These are phyloP conservation scores for Colletotrichum sansevieriae DNA, from an alignment of 2,329 filamentous ascomycete genomes.

Conservation along the genomic window DNA sequence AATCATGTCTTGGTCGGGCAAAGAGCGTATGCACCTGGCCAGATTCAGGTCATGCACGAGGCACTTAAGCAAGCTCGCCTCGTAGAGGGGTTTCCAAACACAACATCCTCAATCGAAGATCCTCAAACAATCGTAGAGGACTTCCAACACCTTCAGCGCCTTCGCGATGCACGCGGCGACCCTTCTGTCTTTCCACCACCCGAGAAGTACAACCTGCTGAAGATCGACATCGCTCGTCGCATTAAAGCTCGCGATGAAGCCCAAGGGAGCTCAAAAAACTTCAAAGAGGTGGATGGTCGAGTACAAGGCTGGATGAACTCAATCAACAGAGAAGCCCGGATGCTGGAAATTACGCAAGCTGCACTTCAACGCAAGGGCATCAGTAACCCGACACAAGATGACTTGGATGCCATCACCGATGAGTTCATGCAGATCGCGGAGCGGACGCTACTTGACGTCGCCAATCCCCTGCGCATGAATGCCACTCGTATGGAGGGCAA, in stretches of 20 bases:
- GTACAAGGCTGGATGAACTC: conserved; percentile 38
- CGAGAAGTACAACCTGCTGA: conserved; percentile 45
- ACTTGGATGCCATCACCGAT: conserved; percentile 36
- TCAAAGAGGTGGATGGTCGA: conserved; percentile 29
- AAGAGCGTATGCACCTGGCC: too few relatives aligned
- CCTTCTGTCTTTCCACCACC: conserved; percentile 17
- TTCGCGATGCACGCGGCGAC: neutral
- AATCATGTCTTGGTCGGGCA: too few relatives aligned
- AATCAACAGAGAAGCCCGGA: conserved; percentile 32
- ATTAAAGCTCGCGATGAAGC: conserved; percentile 54
- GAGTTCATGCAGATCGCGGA: conserved; percentile 40
- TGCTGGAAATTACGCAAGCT: conserved; percentile 38
- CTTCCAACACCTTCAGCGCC: neutral
- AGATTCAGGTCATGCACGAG: too few relatives aligned
- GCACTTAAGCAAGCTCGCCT: too few relatives aligned
- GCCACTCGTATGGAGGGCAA: conserved; percentile 1
- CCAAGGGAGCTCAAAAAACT: conserved; percentile 39
- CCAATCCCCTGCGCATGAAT: conserved; percentile 38
- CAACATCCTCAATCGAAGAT: neutral
- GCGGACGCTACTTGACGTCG: conserved; percentile 39
- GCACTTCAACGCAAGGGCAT: conserved; percentile 37
- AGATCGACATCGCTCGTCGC: conserved; percentile 50
- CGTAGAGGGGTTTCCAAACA: conserved; percentile 7
- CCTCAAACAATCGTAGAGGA: neutral
- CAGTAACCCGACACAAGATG: conserved; percentile 37